Conservation (phyloP, 208 protist species). For the Crithidia fasciculata region DNA sequence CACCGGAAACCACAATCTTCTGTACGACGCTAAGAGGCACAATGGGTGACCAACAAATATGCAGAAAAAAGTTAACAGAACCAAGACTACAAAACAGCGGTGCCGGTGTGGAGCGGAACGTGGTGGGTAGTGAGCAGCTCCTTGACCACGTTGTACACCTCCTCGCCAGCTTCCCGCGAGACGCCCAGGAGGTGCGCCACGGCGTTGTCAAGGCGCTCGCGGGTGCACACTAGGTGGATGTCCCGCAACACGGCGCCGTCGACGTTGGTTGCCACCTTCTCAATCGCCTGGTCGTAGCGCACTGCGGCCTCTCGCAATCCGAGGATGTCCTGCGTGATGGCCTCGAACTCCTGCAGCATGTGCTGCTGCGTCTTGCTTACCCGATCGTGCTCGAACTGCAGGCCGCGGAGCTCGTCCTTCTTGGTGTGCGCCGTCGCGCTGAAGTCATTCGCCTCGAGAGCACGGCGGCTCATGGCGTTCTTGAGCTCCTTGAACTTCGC, state of each 20-base stretch:
- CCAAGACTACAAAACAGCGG: not conserved
- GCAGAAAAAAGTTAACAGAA: not conserved
- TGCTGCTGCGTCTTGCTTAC: constrained; percentile 37
- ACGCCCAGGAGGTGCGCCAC: constrained; percentile 53
- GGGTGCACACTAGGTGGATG: constrained; percentile 58
- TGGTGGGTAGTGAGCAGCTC: constrained; percentile 36
- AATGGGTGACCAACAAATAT: not conserved
- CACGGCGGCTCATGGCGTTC: constrained; percentile 59
- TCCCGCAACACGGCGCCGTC: constrained; percentile 43
- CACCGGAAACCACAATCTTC: no score
- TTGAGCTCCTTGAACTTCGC: constrained; percentile 72
- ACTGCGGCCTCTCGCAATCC: constrained; percentile 54
- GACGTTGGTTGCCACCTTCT: constrained; percentile 43
- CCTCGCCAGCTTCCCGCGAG: constrained; percentile 43
- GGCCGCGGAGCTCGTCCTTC: constrained; percentile 52
- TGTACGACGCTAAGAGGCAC: not conserved
- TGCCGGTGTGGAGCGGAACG: constrained; percentile 22
- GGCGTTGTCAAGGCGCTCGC: constrained; percentile 42
- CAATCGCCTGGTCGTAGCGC: constrained; percentile 74
- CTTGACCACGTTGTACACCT: constrained; percentile 47
- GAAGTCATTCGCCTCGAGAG: constrained; percentile 76
- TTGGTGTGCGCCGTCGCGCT: constrained; percentile 45
- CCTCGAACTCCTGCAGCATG: constrained; percentile 45
- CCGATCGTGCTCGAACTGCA: constrained; percentile 42
- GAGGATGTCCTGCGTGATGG: constrained; percentile 43